Conservation (phyloP, 257 asterid species). For the Solanum virginianum region DNA sequence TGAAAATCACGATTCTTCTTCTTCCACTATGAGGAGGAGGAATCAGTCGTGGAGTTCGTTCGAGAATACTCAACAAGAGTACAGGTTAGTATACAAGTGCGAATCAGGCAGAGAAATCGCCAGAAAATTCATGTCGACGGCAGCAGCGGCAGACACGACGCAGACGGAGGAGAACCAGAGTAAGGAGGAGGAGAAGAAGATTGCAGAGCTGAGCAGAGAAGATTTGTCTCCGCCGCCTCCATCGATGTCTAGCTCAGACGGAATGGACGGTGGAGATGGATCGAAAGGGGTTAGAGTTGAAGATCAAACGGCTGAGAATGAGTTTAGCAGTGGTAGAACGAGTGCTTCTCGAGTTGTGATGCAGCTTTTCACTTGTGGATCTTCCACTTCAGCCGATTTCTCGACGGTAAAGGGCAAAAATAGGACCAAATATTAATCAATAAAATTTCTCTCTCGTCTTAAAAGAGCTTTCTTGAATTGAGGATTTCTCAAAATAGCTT, state of each 20-base stretch:
- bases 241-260: conserved; percentile 18
- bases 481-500: too few species aligned
- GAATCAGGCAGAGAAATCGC: conserved; percentile 21
- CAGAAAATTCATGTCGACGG: neutral
- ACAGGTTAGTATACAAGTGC: conserved; percentile 9
- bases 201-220: conserved; percentile 16
- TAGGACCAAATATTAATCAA: neutral
- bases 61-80: conserved; percentile 9
- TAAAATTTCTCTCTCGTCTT: too few species aligned
- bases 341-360: conserved; percentile 12
- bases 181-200: neutral
- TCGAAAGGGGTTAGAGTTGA: neutral
- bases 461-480: too few species aligned
- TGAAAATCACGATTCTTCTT: conserved; percentile 2
- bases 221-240: conserved; percentile 15
- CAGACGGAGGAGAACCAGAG: conserved; percentile 17
- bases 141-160: conserved; percentile 12
- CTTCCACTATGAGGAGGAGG: conserved; percentile 5
- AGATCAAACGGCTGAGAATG: conserved; percentile 11
- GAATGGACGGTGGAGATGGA: conserved; percentile 3
- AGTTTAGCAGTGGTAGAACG: conserved; percentile 6
- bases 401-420: neutral
- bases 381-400: neutral
- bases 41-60: conserved; percentile 24
- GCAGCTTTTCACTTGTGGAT: conserved; percentile 24